phyloP scores from a whole-genome alignment of 2,329 filamentous ascomycete genomes.

The Verticillium isaacii region DNA sequence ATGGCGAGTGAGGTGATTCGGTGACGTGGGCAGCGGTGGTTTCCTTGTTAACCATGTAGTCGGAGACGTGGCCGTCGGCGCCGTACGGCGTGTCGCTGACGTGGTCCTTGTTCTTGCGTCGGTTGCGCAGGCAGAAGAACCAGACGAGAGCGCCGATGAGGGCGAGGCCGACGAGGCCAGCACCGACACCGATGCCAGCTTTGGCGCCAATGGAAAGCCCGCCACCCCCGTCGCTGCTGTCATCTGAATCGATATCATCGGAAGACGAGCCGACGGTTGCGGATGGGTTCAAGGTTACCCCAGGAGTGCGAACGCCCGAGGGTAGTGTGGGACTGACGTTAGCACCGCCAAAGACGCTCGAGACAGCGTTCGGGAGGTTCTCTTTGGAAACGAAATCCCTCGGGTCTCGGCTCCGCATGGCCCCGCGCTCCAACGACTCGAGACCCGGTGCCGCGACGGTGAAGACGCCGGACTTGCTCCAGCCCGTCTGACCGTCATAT shows the following conservation, averaged over 20 bases:
- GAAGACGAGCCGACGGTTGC: neutral
- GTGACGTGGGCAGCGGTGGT: slow-evolving; percentile 26
- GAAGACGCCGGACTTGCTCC: neutral
- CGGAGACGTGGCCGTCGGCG: slow-evolving; percentile 20
- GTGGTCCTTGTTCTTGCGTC: slow-evolving; percentile 24
- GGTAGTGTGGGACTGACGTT: neutral
- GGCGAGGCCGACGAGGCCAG: slow-evolving; percentile 29
- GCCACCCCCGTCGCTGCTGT: neutral
- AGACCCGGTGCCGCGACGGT: neutral
- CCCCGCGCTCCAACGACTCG: neutral
- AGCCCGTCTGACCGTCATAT: neutral
- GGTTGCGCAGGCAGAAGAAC: slow-evolving; percentile 29
- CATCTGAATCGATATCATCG: neutral
- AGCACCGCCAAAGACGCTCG: neutral
- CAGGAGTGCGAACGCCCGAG: neutral
- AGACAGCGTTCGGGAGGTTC: neutral
- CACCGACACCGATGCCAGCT: slow-evolving; percentile 41
- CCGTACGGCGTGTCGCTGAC: slow-evolving; percentile 20
- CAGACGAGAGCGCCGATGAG: slow-evolving; percentile 34
- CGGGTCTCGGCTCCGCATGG: neutral
- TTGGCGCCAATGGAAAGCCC: slow-evolving; percentile 37
- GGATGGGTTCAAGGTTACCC: neutral
- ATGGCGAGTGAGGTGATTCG: slow-evolving; percentile 36
- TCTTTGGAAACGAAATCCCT: neutral
- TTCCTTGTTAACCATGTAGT: slow-evolving; percentile 44